Percentiles rank a stretch among this genome's conserved stretches.
These are phyloP conservation scores for Fraxinus excelsior DNA, from an alignment of 257 asterid genomes.

Conservation along the genomic window DNA sequence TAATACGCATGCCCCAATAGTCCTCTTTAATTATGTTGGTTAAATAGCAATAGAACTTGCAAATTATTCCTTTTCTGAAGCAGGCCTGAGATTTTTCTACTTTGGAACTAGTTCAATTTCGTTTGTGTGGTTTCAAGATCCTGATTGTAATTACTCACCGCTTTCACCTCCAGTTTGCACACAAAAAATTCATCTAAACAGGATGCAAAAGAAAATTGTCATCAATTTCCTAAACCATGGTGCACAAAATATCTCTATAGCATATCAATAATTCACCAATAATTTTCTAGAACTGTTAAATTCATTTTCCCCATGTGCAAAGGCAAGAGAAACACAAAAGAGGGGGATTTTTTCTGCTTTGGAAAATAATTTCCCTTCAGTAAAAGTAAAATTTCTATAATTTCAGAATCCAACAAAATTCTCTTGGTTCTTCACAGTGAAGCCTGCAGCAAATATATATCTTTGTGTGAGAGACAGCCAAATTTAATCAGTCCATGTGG, in stretches of 20 bases:
- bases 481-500: constrained; percentile 53
- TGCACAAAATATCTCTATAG: not conserved
- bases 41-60: not conserved
- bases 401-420: not conserved
- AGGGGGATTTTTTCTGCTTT: not conserved
- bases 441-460: constrained; percentile 74
- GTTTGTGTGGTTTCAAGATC: not conserved
- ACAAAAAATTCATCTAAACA: not conserved
- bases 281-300: not conserved
- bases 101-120: not conserved
- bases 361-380: not conserved
- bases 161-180: not conserved
- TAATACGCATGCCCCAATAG: not conserved
- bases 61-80: not conserved
- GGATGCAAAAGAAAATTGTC: not conserved
- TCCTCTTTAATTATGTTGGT: not conserved
- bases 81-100: not conserved
- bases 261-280: not conserved
- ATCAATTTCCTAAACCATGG: not conserved
- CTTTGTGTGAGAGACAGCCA: constrained; percentile 62
- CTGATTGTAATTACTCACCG: not conserved
- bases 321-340: constrained; percentile 1
- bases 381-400: not conserved
- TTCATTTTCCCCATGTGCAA: not conserved
- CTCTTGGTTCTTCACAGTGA: constrained; percentile 49